Percentiles rank a stretch among this genome's conserved stretches.
Evolutionary conservation across 768 basidiomycete species (phyloP).

Genomic region (Lactarius psammicola): DNA sequence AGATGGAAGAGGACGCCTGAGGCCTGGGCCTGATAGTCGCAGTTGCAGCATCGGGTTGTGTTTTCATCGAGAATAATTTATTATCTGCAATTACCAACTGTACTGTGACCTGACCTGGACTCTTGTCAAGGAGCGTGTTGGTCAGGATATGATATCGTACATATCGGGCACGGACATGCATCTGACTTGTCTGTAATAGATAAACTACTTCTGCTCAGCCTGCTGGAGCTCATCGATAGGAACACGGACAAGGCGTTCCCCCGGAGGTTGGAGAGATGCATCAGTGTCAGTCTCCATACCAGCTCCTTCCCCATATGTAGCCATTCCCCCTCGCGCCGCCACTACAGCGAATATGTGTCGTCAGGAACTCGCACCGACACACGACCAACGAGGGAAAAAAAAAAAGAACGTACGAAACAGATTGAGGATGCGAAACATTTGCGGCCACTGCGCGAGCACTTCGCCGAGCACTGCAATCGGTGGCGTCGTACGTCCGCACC

Average conservation of each 20-base stretch:
- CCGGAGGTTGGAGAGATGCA: constrained; percentile 35
- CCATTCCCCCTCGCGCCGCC: constrained; percentile 43
- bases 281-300: background rate
- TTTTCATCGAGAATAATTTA: background rate
- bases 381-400: background rate
- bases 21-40: background rate
- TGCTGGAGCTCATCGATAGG: constrained; percentile 64
- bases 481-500: too few species aligned
- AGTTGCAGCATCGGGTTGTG: background rate
- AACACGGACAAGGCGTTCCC: constrained; percentile 70
- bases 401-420: constrained; percentile 55
- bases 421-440: constrained; percentile 75
- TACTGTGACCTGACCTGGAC: background rate
- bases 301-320: constrained; percentile 32
- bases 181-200: constrained; percentile 1
- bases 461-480: constrained; percentile 60
- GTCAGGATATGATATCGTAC: background rate
- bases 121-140: background rate
- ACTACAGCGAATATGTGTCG: constrained; percentile 39
- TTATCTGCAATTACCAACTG: constrained; percentile 5
- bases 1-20: constrained; percentile 23
- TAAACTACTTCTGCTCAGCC: constrained; percentile 29
- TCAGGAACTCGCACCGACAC: constrained; percentile 6
- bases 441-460: constrained; percentile 77
- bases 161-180: background rate